Conservation (phyloP, 148 eudicot species). For the Arctostaphylos glauca region DNA sequence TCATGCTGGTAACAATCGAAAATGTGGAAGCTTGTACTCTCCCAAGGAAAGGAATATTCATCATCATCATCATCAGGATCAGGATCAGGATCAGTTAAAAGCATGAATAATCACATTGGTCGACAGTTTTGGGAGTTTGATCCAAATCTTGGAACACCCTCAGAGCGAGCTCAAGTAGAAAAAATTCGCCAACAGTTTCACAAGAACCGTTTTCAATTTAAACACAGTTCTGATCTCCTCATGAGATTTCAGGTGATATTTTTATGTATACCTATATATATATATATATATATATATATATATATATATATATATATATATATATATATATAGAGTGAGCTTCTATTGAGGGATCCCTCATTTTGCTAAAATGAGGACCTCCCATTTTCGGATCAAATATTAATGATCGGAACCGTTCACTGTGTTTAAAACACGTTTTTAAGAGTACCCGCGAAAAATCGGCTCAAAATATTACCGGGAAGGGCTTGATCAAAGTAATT, state of each 20-base stretch:
- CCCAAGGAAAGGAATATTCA: constrained; percentile 19
- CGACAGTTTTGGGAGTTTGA: constrained; percentile 38
- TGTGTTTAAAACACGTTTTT: too few species aligned
- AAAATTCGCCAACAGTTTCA: constrained; percentile 20
- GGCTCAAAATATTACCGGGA: too few species aligned
- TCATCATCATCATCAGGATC: too few species aligned
- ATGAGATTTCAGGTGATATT: constrained; percentile 32
- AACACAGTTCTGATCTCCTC: constrained; percentile 39
- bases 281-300: too few species aligned
- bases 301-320: too few species aligned
- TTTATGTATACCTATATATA: background rate
- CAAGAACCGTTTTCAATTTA: constrained; percentile 23
- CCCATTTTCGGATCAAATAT: too few species aligned
- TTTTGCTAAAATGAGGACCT: too few species aligned
- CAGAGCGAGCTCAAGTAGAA: constrained; percentile 24
- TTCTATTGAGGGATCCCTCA: too few species aligned
- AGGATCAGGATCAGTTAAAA: constrained; percentile 17
- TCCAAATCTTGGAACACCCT: constrained; percentile 17
- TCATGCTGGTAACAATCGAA: background rate
- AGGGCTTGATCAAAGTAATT: too few species aligned
- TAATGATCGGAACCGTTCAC: too few species aligned
- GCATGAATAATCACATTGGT: constrained; percentile 28
- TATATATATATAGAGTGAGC: too few species aligned
- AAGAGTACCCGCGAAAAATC: too few species aligned
- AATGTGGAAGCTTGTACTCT: constrained; percentile 37